Evolutionary conservation across 2,329 filamentous ascomycete species (phyloP).

Genomic region (Passalora sequoiae): DNA sequence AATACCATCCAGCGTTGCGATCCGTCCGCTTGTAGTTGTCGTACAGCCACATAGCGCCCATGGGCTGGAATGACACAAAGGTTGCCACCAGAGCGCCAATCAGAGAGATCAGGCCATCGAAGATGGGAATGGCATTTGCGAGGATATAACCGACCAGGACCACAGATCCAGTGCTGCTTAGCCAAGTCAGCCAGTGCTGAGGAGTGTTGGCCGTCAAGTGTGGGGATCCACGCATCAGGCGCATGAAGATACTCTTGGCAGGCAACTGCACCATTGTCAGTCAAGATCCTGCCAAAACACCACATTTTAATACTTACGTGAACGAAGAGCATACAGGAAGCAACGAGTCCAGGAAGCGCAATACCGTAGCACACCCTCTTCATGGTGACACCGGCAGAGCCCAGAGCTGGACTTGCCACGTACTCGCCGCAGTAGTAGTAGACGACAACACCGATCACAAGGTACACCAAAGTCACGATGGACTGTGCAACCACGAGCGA

Average conservation of each 20-base stretch:
- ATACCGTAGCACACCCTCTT: constrained; percentile 46
- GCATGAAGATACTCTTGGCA: constrained; percentile 28
- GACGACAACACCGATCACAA: constrained; percentile 39
- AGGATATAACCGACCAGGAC: constrained; percentile 23
- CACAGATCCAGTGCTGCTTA: constrained; percentile 17
- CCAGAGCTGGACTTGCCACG: constrained; percentile 46
- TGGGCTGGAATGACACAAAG: constrained; percentile 28
- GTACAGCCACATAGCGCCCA: constrained; percentile 42
- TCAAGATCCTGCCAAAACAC: too few relatives aligned
- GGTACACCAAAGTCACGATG: constrained; percentile 29
- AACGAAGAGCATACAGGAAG: constrained; percentile 28
- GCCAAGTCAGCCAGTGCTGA: constrained; percentile 22
- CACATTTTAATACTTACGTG: not conserved
- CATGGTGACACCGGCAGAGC: constrained; percentile 40
- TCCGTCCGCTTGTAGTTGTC: constrained; percentile 35
- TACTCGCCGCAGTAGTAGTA: constrained; percentile 47
- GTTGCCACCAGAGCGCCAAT: constrained; percentile 26
- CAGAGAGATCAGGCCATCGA: constrained; percentile 23
- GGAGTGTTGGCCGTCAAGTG: constrained; percentile 24
- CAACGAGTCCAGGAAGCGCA: constrained; percentile 23
- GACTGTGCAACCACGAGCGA: constrained; percentile 30
- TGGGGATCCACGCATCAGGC: constrained; percentile 23
- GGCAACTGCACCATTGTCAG: constrained; percentile 16
- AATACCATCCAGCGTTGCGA: constrained; percentile 8
- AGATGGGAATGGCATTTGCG: constrained; percentile 24